Evolutionary conservation across 2,329 filamentous ascomycete species (phyloP), one percentile per base, ranked within the genome.

Genomic region (Xylaria polymorpha): DNA sequence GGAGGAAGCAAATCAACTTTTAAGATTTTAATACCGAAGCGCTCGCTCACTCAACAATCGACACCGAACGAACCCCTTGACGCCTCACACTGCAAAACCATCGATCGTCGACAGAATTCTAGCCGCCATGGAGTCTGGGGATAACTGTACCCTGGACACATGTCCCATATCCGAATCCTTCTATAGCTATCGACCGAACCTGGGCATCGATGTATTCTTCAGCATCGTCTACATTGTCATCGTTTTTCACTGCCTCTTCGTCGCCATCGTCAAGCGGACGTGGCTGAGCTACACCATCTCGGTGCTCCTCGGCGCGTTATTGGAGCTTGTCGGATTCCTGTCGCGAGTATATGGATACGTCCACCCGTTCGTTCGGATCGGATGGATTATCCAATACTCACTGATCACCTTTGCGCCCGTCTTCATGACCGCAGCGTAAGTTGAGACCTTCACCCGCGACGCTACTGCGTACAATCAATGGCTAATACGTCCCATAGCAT

Each of bases 131-230:
- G 22, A 39, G 20, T 10, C 15, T 14, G 48, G 8, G 7, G 29
- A 51, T 2, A 43, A 67, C 29, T 72, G 70, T 50, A 71, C 70
- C 29, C 41, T 71, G 12, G 55, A 46, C 41, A 72, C 68, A 9
- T 72, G 70, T 39, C 20, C 59, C 5, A 1, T 60, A 14, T 68
- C 64, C 1, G 15, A 65, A 5, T 72, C 70, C n/a, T 62, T 14
- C 59, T 72, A 71, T 25, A 68, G 70, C 48, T 72, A 72, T 35
- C 58, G 68, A 39, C 70, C 70, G n/a, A 70, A 72, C 51, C 37
- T 72, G 10, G 70, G 70, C 25, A 66, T 72, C 44, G 65, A 70
- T 37, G 41, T 72, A 15, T 72, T 72, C 48, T 68, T 72, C 35
- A 43, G 29, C 59, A 61, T 70, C 32, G 62, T 72, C 50, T 72